Evolutionary conservation across 2,329 filamentous ascomycete genomes (phyloP).

Genomic region (Ophiostoma tasmaniense): DNA sequence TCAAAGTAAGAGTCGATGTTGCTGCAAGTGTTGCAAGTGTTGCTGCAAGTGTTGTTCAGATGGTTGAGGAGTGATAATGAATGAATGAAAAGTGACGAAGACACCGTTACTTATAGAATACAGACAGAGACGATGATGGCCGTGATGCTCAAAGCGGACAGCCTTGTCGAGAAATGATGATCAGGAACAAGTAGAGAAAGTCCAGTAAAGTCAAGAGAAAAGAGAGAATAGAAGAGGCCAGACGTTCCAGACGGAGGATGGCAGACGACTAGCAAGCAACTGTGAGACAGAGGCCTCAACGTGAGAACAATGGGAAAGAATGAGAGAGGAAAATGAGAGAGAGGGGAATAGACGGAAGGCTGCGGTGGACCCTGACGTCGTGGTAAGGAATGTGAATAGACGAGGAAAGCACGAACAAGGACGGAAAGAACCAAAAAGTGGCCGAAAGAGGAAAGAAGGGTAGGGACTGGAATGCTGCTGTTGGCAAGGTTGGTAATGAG

Average conservation of each 20-base stretch:
- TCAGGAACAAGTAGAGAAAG: background rate
- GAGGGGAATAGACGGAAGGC: background rate
- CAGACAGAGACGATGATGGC: background rate
- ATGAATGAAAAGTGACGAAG: background rate
- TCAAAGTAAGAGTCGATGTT: background rate
- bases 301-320: too few relatives aligned
- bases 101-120: background rate
- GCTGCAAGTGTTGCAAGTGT: background rate
- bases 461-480: background rate
- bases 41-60: background rate
- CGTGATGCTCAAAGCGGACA: background rate
- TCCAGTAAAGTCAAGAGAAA: background rate
- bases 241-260: slow-evolving; percentile 17
- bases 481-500: background rate
- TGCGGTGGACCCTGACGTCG: background rate
- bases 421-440: background rate
- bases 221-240: slow-evolving; percentile 14
- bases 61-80: background rate
- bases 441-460: background rate
- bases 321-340: background rate
- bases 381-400: slow-evolving; percentile 9
- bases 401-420: background rate
- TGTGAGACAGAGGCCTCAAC: background rate
- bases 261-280: background rate
- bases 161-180: background rate